Base-by-base conservation (phyloP, 441 rosid genomes). In the Gossypium aridum region DNA sequence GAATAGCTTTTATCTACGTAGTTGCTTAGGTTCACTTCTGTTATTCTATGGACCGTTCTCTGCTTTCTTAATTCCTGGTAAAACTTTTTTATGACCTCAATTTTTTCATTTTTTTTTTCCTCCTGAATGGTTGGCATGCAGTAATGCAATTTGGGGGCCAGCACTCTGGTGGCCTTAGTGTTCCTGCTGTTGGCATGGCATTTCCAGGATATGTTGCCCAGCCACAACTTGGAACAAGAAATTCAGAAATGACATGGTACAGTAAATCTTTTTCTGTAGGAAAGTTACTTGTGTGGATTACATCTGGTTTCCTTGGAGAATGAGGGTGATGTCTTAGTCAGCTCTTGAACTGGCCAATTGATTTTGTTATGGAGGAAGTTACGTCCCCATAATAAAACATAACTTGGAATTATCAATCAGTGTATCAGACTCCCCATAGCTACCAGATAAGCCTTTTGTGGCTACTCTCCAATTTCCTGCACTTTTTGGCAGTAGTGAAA, bases 201-300 rank as follows among this genome's bases (percentile, higher is more conserved):
- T 90, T 88, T 83, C 99, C 99, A 60, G 99, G 99, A 85, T 95
- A 95, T 81, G 97, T 93, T 79, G 85, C 88, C 76, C 93, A 88
- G 75, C 91, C 93, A 14, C 97, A 95, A 79, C 92, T 77, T 86
- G 99, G 98, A 75, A 51, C 86, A 57, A 93, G 96, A 75, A 96
- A 87, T 83, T 91, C 97, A 7, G 97, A 96, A 83, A 92, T 96
- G 99, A 88, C 98, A 76, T 96, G 98, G 99, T 96, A 91, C 31
- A 22, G 17, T 22, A 7, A 31, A 4, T 14, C 14, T 49, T 64
- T 22, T 23, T 20, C 72, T 73, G 54, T 39, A 13, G 17, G 12
- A 31, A 12, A n/a, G 23, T 55, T 51, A 17, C 20, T 60, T 65
- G 34, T 72, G 34, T 71, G 47, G 64, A 66, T 61, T 75, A 25